Percentiles rank a stretch among this genome's conserved stretches.
These are phyloP conservation scores for Cantharellus cinnabarinus DNA, from an alignment of 768 basidiomycete genomes.

Conservation along the genomic window DNA sequence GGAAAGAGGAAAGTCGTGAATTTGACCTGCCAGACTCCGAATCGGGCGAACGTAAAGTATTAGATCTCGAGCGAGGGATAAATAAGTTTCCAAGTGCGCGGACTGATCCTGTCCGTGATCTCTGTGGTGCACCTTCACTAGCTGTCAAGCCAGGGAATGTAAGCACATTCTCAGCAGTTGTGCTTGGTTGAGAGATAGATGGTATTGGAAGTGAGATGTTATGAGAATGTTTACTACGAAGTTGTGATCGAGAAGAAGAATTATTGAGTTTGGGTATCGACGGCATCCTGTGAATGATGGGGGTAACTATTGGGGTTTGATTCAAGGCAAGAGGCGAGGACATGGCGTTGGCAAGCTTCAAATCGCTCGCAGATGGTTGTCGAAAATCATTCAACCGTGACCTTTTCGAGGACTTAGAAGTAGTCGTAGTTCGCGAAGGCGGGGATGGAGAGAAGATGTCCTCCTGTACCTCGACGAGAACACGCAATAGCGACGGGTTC, in stretches of 20 bases:
- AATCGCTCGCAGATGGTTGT: neutral
- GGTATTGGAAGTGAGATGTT: neutral
- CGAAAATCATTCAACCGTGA: neutral
- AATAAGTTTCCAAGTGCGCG: too few relatives aligned
- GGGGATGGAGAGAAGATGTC: constrained; percentile 3
- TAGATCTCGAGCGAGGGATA: neutral
- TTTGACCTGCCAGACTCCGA: neutral
- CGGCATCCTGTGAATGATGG: neutral
- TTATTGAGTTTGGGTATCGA: neutral
- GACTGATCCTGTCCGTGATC: too few relatives aligned
- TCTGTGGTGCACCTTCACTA: too few relatives aligned
- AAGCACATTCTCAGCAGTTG: too few relatives aligned
- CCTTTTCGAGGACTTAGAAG: too few relatives aligned
- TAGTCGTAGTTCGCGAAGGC: neutral
- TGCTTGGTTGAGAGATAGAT: neutral
- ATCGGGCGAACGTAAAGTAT: neutral
- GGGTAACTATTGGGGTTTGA: neutral
- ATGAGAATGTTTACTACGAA: neutral
- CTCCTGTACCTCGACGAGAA: constrained; percentile 35
- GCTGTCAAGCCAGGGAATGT: too few relatives aligned
- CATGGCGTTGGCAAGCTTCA: neutral
- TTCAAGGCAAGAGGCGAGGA: neutral
- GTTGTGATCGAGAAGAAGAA: neutral
- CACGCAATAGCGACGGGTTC: constrained; percentile 49
- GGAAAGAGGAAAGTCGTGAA: neutral